Conservation (phyloP, 2,329 filamentous ascomycete genomes). For the Apiospora arundinis region DNA sequence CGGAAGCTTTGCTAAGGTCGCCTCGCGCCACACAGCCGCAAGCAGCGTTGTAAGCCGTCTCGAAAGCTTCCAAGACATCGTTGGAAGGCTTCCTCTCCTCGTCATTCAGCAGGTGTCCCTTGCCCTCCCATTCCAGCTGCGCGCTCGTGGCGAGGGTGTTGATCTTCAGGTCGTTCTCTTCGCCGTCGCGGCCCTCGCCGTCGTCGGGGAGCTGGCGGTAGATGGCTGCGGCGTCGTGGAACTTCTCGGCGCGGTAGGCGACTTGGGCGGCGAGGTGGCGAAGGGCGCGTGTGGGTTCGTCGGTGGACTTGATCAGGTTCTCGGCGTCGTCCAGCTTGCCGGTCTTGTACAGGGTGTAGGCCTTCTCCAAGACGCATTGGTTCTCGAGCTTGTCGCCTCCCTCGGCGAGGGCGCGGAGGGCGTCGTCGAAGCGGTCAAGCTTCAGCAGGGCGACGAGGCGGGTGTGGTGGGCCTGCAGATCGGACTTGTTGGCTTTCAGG, state of each 20-base stretch:
- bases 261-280: constrained; percentile 68
- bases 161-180: constrained; percentile 78
- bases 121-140: constrained; percentile 74
- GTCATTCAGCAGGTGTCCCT: constrained; percentile 54
- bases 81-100: constrained; percentile 61
- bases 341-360: constrained; percentile 85
- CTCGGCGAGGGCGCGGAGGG: constrained; percentile 70
- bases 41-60: constrained; percentile 82
- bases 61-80: constrained; percentile 76
- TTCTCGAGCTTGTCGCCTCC: constrained; percentile 66
- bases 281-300: constrained; percentile 41
- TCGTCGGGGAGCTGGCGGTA: constrained; percentile 64
- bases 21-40: constrained; percentile 75
- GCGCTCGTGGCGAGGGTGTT: constrained; percentile 76
- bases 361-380: constrained; percentile 70
- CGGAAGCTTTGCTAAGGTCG: constrained; percentile 67
- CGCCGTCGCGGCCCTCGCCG: constrained; percentile 55
- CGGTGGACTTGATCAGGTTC: constrained; percentile 44
- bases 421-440: constrained; percentile 82
- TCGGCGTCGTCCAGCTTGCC: constrained; percentile 72
- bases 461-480: constrained; percentile 67
- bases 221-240: constrained; percentile 67
- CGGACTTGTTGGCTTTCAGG: constrained; percentile 64
- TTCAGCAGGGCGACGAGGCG: constrained; percentile 79
- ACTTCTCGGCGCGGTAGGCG: constrained; percentile 77